A percentile compares a stretch with the other conserved stretches of the same genome.
phyloP scores from a whole-genome alignment of 305 asterid species.

The Plantago rigida region DNA sequence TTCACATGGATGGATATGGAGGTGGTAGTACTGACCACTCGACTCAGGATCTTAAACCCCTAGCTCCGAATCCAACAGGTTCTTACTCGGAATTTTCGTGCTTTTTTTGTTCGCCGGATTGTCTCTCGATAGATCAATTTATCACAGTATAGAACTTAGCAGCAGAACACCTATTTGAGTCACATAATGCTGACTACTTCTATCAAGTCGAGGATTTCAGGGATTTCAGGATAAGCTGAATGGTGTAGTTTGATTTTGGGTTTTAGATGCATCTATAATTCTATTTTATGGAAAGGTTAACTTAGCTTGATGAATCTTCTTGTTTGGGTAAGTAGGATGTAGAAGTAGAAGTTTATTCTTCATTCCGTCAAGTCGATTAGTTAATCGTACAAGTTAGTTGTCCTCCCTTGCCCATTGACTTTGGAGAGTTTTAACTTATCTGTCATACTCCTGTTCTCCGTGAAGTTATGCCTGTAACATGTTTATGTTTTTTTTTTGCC shows the following conservation, averaged over 20 bases:
- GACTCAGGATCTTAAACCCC: conserved; percentile 43
- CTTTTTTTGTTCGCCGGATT: conserved; percentile 10
- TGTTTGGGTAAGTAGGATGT: background rate
- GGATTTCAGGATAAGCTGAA: conserved; percentile 14
- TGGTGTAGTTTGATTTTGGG: conserved; percentile 13
- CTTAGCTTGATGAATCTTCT: background rate
- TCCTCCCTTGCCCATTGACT: background rate
- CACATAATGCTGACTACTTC: too few relatives aligned
- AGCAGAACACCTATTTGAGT: too few relatives aligned
- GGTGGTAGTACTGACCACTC: conserved; percentile 23
- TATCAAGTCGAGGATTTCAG: background rate
- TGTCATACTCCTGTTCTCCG: background rate
- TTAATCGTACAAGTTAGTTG: background rate
- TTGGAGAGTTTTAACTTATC: conserved; percentile 7
- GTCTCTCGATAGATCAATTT: background rate
- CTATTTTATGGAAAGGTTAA: background rate
- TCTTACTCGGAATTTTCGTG: background rate
- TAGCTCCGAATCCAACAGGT: conserved; percentile 70
- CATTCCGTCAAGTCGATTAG: too few relatives aligned
- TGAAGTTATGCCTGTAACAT: too few relatives aligned
- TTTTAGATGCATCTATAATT: background rate
- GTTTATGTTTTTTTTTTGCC: too few relatives aligned
- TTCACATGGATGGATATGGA: conserved; percentile 51
- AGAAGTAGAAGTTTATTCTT: background rate
- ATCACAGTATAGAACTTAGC: too few relatives aligned